These are phyloP conservation scores for Seiridium cupressi DNA, from an alignment of 2,329 filamentous ascomycete genomes.

Conservation along the genomic window DNA sequence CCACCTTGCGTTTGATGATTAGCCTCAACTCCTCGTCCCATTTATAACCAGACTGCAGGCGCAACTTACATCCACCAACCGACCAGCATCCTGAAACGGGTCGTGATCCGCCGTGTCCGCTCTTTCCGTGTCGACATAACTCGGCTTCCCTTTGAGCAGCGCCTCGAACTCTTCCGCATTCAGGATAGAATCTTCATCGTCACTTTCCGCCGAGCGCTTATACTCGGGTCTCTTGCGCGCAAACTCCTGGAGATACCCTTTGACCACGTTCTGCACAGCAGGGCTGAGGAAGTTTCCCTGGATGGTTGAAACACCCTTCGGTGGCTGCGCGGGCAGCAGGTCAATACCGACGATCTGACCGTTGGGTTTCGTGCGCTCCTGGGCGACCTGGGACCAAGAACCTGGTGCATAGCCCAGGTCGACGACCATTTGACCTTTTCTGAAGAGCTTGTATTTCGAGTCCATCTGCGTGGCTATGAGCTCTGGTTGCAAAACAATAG, in stretches of 20 bases:
- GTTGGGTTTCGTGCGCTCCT: constrained; percentile 71
- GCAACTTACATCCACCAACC: constrained; percentile 66
- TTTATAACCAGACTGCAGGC: background rate
- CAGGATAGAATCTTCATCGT: background rate
- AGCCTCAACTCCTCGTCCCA: background rate
- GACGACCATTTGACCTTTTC: constrained; percentile 77
- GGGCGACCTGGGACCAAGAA: constrained; percentile 76
- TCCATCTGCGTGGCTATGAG: constrained; percentile 62
- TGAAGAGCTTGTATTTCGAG: constrained; percentile 76
- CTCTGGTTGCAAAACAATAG: background rate
- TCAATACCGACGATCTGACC: constrained; percentile 90
- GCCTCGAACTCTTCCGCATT: constrained; percentile 15
- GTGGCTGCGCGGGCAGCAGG: constrained; percentile 87
- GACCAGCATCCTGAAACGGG: constrained; percentile 38
- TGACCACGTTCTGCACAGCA: constrained; percentile 72
- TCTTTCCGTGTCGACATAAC: constrained; percentile 67
- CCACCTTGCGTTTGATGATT: constrained; percentile 51
- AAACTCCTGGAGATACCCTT: constrained; percentile 66
- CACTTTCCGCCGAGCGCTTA: constrained; percentile 6
- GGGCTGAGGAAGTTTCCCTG: constrained; percentile 89
- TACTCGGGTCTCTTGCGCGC: constrained; percentile 15
- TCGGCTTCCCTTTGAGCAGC: constrained; percentile 41
- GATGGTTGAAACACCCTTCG: constrained; percentile 86
- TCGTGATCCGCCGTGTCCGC: constrained; percentile 33
- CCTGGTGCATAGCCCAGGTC: constrained; percentile 85